phyloP scores from a whole-genome alignment of 768 basidiomycete genomes.

The Tephrocybe sp. region DNA sequence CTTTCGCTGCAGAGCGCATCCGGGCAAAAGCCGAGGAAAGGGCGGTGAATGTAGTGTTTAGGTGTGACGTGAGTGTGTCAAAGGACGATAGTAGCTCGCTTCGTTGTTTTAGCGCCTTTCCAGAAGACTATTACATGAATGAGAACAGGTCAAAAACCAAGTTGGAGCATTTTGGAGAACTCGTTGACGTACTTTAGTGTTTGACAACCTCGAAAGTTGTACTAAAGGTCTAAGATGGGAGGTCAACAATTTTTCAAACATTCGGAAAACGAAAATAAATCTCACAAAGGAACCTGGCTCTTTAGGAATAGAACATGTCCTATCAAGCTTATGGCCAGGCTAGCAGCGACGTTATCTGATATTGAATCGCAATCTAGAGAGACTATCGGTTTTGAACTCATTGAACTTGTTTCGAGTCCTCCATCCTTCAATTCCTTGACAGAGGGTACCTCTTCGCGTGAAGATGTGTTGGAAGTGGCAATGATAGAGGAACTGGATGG shows the following conservation, averaged over 20 bases:
- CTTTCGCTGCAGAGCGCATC: constrained; percentile 1
- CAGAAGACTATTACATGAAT: constrained; percentile 31
- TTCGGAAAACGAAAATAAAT: constrained; percentile 18
- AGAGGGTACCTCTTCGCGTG: background rate
- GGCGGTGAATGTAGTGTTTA: constrained; percentile 72
- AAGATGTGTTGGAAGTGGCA: too few species aligned
- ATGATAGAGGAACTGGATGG: too few species aligned
- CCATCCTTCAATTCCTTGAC: background rate
- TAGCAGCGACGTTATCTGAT: constrained; percentile 59
- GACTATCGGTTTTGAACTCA: constrained; percentile 33
- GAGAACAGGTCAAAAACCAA: too few species aligned
- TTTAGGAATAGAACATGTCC: constrained; percentile 78
- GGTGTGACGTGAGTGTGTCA: constrained; percentile 72
- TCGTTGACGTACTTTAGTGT: constrained; percentile 38
- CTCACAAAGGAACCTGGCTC: constrained; percentile 78
- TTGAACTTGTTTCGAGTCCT: too few species aligned
- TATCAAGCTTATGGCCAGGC: constrained; percentile 60
- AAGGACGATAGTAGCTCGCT: constrained; percentile 63
- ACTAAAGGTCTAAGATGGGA: constrained; percentile 51
- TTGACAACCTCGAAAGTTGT: constrained; percentile 61
- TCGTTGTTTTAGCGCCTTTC: constrained; percentile 57
- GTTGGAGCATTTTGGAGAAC: background rate
- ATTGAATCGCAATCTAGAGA: constrained; percentile 52
- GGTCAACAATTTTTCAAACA: background rate
- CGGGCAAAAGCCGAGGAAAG: constrained; percentile 67